A percentile compares a stretch with the other conserved stretches of the same genome.
phyloP scores from a whole-genome alignment of 2,329 filamentous ascomycete genomes.

The Paecilomyces dactylethromorphus region DNA sequence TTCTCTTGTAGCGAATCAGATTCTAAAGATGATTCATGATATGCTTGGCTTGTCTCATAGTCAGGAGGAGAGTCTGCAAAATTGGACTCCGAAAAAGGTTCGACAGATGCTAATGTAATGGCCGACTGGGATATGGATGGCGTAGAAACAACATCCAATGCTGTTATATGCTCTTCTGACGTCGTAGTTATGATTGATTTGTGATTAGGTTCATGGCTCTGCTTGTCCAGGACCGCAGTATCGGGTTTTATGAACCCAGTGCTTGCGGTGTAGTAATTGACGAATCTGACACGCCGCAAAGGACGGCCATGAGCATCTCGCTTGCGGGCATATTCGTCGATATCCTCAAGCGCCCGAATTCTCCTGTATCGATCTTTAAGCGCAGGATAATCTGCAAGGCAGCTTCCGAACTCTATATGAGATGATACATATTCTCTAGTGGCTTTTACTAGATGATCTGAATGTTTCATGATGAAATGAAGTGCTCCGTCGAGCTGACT shows the following conservation, averaged over 20 bases:
- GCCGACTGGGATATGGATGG: background rate
- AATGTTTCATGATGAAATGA: constrained; percentile 79
- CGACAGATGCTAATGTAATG: background rate
- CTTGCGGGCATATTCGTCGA: constrained; percentile 48
- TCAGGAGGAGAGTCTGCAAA: background rate
- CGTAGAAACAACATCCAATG: background rate
- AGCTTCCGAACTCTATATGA: constrained; percentile 76
- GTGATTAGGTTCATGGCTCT: background rate
- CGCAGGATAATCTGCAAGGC: constrained; percentile 67
- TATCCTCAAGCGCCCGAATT: constrained; percentile 65
- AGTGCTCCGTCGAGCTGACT: constrained; percentile 57
- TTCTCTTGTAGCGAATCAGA: background rate
- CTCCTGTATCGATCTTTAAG: constrained; percentile 64
- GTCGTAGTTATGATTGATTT: constrained; percentile 1
- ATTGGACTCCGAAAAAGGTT: background rate
- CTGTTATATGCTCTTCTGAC: background rate
- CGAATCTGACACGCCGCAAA: constrained; percentile 58
- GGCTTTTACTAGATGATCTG: constrained; percentile 62
- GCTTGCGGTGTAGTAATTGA: constrained; percentile 88
- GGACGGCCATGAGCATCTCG: constrained; percentile 21
- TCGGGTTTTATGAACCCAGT: constrained; percentile 59
- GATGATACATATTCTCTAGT: constrained; percentile 68
- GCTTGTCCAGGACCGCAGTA: constrained; percentile 15
- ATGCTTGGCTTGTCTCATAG: background rate
- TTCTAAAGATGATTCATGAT: background rate